A percentile compares a stretch with the other conserved stretches of the same genome.
Conservation (phyloP, 306 rosid genomes). For the Citrullus amarus region DNA sequence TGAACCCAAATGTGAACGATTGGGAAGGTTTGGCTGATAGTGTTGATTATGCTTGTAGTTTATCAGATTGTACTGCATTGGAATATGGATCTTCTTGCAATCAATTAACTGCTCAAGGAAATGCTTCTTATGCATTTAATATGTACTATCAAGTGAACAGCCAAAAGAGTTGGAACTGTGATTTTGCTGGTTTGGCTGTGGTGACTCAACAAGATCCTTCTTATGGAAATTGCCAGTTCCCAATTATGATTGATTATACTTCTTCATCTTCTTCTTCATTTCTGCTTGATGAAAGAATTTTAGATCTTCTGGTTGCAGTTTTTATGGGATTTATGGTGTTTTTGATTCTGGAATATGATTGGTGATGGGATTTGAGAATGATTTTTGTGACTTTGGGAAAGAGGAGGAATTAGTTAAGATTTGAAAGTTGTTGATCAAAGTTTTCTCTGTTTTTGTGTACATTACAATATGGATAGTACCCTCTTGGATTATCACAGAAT, state of each 20-base stretch:
- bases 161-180: slow-evolving; percentile 54
- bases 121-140: slow-evolving; percentile 93
- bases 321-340: slow-evolving; percentile 24
- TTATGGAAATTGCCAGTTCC: slow-evolving; percentile 47
- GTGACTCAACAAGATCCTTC: slow-evolving; percentile 58
- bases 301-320: slow-evolving; percentile 6
- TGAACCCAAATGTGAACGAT: slow-evolving; percentile 27
- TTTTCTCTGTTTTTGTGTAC: slow-evolving; percentile 7
- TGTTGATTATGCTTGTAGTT: slow-evolving; percentile 68
- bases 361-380: background rate
- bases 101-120: slow-evolving; percentile 36
- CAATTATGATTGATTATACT: slow-evolving; percentile 45
- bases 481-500: background rate
- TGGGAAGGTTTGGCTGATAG: slow-evolving; percentile 24
- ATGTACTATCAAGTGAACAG: slow-evolving; percentile 68
- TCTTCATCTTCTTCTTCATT: slow-evolving; percentile 21
- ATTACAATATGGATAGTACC: background rate
- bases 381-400: background rate
- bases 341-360: background rate
- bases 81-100: slow-evolving; percentile 90
- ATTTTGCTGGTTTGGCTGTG: slow-evolving; percentile 54
- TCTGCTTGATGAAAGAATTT: slow-evolving; percentile 10
- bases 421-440: background rate
- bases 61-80: slow-evolving; percentile 79
- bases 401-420: background rate